phyloP scores from a whole-genome alignment of 257 asterid genomes.

The Solanum sejunctum region DNA sequence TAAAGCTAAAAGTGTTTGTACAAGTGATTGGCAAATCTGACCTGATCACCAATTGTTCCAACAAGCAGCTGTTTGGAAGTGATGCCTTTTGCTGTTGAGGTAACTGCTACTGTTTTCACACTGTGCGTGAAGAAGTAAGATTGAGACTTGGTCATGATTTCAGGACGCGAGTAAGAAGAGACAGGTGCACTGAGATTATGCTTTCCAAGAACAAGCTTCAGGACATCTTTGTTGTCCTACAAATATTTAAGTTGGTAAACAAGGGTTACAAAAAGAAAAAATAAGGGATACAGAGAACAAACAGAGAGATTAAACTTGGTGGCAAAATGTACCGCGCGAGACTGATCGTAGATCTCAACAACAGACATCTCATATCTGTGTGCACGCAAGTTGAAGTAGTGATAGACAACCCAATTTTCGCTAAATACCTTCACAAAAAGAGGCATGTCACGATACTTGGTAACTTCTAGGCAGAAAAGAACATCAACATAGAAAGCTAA shows the following conservation, averaged over 20 bases:
- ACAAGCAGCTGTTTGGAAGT: constrained; percentile 92
- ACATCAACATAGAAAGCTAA: background rate
- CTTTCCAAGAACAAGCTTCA: constrained; percentile 81
- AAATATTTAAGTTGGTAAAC: constrained; percentile 2
- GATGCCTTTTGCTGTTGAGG: constrained; percentile 91
- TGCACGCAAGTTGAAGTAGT: constrained; percentile 94
- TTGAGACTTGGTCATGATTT: constrained; percentile 69
- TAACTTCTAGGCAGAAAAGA: background rate
- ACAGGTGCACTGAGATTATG: constrained; percentile 87
- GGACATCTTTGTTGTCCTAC: constrained; percentile 89
- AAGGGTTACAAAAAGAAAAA: background rate
- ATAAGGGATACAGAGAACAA: background rate
- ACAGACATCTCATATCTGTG: constrained; percentile 98
- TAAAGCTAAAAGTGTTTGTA: background rate
- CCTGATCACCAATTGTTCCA: constrained; percentile 97
- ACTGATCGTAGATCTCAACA: constrained; percentile 91
- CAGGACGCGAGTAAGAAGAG: constrained; percentile 87
- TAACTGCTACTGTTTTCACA: constrained; percentile 69
- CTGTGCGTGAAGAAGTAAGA: constrained; percentile 84
- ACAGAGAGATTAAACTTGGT: constrained; percentile 2
- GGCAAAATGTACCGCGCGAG: constrained; percentile 70
- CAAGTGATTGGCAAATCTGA: constrained; percentile 9
- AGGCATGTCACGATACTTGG: background rate
- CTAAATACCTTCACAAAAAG: constrained; percentile 58
- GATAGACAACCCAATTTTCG: constrained; percentile 98